Evolutionary conservation across 306 rosid species (phyloP), one percentile per base, ranked within the genome.

Genomic region (Pterocarpus macrocarpus): DNA sequence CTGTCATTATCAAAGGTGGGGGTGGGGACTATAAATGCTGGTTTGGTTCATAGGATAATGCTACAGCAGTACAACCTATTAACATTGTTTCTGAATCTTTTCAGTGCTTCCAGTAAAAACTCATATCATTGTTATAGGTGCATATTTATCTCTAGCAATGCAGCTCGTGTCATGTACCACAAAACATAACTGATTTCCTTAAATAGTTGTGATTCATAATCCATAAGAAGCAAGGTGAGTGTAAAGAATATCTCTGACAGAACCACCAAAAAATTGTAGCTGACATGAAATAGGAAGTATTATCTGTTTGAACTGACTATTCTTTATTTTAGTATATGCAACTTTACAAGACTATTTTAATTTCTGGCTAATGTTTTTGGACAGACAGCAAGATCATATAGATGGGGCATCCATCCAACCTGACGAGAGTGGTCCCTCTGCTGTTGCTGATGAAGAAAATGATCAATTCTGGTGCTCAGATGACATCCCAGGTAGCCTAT

Each of bases 391-490:
- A 66, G 97, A 93, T 80, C 88, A 86, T 58, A 80, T 83, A 35
- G 96, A 91, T 78, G 91, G 93, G 69, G 69, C 81, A 56, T 69
- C 94, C n/a, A 73, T 8, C 62, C 92, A 73, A 73, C 82, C 84
- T 13, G 90, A 89, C 74, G 90, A 79, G 79, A 80, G 81, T 86
- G 88, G 91, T 66, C 83, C 87, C 34, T 47, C 39, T 45, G 58
- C 76, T 16, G 83, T 66, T 86, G 76, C 84, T 50, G 92, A 86
- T 71, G 90, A 89, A 79, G 98, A 90, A 83, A 88, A 81, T 78
- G 97, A 93, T 83, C 69, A 81, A 30, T 96, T 90, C 56, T 96
- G 99, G 99, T 86, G 83, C 47, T 84, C 87, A 63, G 97, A 92
- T 88, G 92, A 92, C 81, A 86, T 96, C 66, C 86, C 96, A 82